These are phyloP conservation scores for Trichocladium uniseriatum DNA, from an alignment of 495 filamentous ascomycete species.

Conservation along the genomic window DNA sequence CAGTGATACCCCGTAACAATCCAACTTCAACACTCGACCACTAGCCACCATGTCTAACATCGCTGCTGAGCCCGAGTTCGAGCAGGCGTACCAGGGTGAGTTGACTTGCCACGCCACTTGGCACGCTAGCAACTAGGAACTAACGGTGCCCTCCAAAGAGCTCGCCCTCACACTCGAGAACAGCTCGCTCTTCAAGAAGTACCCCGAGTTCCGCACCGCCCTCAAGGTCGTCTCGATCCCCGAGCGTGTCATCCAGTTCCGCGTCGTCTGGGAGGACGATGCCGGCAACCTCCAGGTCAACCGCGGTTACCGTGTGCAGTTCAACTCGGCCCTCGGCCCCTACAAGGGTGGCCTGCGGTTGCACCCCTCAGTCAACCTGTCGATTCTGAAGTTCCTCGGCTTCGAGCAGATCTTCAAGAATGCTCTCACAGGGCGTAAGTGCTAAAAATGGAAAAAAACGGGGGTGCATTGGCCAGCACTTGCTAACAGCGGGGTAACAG, in stretches of 20 bases:
- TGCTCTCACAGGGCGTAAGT: constrained; percentile 90
- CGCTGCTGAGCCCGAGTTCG: constrained; percentile 87
- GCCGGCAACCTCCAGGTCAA: constrained; percentile 84
- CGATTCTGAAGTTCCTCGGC: constrained; percentile 95
- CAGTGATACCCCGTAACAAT: constrained; percentile 6
- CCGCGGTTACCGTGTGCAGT: constrained; percentile 94
- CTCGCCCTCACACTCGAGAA: constrained; percentile 88
- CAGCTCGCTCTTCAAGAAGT: constrained; percentile 83
- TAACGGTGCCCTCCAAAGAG: constrained; percentile 46
- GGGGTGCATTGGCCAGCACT: background rate
- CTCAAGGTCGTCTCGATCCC: constrained; percentile 82
- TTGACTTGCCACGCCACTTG: background rate
- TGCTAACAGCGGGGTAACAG: constrained; percentile 35
- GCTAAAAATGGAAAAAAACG: background rate
- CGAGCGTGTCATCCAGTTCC: constrained; percentile 95
- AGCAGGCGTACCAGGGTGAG: constrained; percentile 94
- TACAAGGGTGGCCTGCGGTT: constrained; percentile 98
- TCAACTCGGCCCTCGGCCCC: constrained; percentile 95
- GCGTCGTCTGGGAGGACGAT: constrained; percentile 95
- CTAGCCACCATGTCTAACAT: constrained; percentile 66
- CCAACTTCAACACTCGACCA: constrained; percentile 2
- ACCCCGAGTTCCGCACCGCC: constrained; percentile 88
- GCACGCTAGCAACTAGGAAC: background rate
- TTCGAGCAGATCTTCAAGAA: constrained; percentile 99
- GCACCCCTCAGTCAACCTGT: constrained; percentile 94